Evolutionary conservation across 1,284 basidiomycete genomes (phyloP).

Genomic region (Irpex sp.): DNA sequence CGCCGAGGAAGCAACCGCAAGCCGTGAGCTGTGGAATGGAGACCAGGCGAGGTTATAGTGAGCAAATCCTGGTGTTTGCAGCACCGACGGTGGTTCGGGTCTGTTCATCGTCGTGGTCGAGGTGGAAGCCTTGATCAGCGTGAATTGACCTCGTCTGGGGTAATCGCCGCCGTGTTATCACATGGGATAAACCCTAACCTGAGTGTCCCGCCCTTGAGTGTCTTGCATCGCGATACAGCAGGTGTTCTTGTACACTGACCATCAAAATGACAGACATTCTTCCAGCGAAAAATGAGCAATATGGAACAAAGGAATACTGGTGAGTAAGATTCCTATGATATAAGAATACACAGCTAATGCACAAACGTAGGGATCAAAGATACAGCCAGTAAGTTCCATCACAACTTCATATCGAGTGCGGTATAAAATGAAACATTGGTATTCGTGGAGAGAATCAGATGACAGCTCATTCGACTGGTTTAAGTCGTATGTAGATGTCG

Average conservation of each 20-base stretch:
- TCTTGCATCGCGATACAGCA: no score
- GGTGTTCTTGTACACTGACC: neutral
- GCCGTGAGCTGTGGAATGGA: slow-evolving; percentile 79
- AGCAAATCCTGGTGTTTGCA: slow-evolving; percentile 81
- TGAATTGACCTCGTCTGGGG: neutral
- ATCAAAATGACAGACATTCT: slow-evolving; percentile 34
- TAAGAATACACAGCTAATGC: neutral
- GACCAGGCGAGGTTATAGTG: slow-evolving; percentile 91
- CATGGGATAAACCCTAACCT: neutral
- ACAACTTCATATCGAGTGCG: slow-evolving; percentile 5
- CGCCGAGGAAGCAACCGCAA: slow-evolving; percentile 88
- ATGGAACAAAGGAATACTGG: slow-evolving; percentile 77
- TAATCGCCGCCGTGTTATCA: neutral
- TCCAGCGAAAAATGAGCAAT: slow-evolving; percentile 70
- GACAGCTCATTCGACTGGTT: slow-evolving; percentile 84
- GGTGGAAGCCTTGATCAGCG: neutral
- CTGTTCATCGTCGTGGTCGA: slow-evolving; percentile 39
- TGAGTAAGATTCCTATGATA: slow-evolving; percentile 22
- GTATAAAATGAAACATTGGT: neutral
- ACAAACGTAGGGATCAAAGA: slow-evolving; percentile 55
- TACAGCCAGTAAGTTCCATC: slow-evolving; percentile 53
- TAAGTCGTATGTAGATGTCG: slow-evolving; percentile 70
- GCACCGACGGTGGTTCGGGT: slow-evolving; percentile 38
- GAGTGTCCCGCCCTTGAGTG: neutral
- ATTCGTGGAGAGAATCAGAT: slow-evolving; percentile 49